phyloP scores from a whole-genome alignment of 208 protist genomes.

The Vickermania ingenoplastis region DNA sequence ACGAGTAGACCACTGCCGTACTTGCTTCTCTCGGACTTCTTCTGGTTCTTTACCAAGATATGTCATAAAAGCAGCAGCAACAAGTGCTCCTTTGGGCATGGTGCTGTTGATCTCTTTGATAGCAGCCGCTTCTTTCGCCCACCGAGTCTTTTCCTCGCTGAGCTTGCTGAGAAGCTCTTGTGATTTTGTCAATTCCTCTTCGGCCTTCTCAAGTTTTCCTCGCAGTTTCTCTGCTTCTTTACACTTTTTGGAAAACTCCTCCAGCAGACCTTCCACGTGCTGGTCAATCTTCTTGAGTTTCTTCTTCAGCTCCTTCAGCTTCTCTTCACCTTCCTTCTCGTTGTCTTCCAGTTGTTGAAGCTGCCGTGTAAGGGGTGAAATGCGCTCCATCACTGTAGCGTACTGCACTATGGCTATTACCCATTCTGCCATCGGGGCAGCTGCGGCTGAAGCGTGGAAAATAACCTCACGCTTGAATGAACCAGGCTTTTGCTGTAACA shows the following conservation, averaged over 20 bases:
- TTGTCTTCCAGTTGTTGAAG: constrained; percentile 75
- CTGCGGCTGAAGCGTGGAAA: constrained; percentile 85
- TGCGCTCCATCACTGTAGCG: constrained; percentile 89
- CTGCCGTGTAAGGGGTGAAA: constrained; percentile 78
- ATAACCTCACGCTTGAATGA: constrained; percentile 93
- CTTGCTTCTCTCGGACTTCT: constrained; percentile 54
- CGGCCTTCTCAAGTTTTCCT: constrained; percentile 75
- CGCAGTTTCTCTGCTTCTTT: constrained; percentile 90
- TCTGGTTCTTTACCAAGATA: constrained; percentile 88
- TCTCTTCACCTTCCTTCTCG: constrained; percentile 63
- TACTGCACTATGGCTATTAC: constrained; percentile 95
- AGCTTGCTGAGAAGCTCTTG: constrained; percentile 92
- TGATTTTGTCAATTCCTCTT: constrained; percentile 86
- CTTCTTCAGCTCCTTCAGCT: constrained; percentile 65
- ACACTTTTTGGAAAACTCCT: constrained; percentile 87
- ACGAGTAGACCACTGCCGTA: constrained; percentile 73
- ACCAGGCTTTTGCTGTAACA: constrained; percentile 75
- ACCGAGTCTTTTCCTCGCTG: constrained; percentile 91
- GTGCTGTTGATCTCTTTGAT: constrained; percentile 54
- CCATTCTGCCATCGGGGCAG: constrained; percentile 95
- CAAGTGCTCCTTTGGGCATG: constrained; percentile 81
- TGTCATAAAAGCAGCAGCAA: constrained; percentile 87
- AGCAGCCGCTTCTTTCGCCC: constrained; percentile 68
- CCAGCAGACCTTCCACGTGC: constrained; percentile 62
- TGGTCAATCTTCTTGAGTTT: constrained; percentile 86